A percentile compares a stretch with the other conserved stretches of the same genome.
These are phyloP conservation scores for Pholiota conissans DNA, from an alignment of 768 basidiomycete species.

Conservation along the genomic window DNA sequence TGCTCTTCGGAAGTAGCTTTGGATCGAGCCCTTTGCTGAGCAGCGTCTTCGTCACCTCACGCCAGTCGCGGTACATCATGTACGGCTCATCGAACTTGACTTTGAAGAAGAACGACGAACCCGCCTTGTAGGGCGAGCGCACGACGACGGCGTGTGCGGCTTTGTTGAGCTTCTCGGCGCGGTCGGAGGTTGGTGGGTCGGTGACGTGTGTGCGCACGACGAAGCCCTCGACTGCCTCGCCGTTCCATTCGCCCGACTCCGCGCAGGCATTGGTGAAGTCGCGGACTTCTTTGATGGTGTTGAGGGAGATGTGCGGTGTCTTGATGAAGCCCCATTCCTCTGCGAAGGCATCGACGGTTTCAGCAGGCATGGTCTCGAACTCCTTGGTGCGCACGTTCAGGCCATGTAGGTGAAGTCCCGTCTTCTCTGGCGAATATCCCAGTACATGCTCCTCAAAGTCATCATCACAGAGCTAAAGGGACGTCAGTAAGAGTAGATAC, in stretches of 20 bases:
- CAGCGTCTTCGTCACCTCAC: conserved; percentile 87
- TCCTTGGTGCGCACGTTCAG: conserved; percentile 68
- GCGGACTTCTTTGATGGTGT: conserved; percentile 66
- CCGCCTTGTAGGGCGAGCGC: conserved; percentile 68
- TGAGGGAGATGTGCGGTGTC: conserved; percentile 59
- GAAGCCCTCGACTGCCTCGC: conserved; percentile 88
- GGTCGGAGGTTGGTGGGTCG: conserved; percentile 33
- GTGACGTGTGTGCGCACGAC: conserved; percentile 81
- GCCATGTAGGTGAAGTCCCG: conserved; percentile 93
- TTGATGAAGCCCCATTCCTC: conserved; percentile 89
- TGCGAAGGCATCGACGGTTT: conserved; percentile 76
- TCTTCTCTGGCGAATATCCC: conserved; percentile 73
- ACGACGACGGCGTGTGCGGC: neutral
- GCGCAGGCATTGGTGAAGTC: conserved; percentile 71
- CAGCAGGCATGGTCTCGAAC: conserved; percentile 73
- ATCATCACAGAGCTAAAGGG: conserved; percentile 88
- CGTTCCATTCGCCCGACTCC: conserved; percentile 74
- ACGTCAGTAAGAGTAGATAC: neutral
- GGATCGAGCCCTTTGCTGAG: conserved; percentile 36
- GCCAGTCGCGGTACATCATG: conserved; percentile 98
- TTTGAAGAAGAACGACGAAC: conserved; percentile 96
- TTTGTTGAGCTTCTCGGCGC: conserved; percentile 1
- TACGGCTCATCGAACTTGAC: conserved; percentile 99
- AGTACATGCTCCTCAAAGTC: conserved; percentile 97
- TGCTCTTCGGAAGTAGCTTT: conserved; percentile 54